Conservation (phyloP, 805 yeast genomes). For the Cyberlindnera veronae region DNA sequence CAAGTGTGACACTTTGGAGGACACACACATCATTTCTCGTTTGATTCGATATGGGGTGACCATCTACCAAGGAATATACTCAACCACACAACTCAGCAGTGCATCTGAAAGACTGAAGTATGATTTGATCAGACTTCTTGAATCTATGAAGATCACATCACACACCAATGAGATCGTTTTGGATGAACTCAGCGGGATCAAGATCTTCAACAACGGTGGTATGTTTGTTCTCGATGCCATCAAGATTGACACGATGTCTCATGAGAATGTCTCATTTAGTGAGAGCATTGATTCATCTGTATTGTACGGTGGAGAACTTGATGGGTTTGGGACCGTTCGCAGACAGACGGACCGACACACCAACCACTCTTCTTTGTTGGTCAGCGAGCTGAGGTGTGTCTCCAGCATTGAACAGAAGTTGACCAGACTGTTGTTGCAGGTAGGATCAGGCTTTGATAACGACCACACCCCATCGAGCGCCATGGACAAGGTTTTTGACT, state of each 20-base stretch:
- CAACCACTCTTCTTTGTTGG: neutral
- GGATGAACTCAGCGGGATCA: slow-evolving; percentile 5
- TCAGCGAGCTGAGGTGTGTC: slow-evolving; percentile 9
- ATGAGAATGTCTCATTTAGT: neutral
- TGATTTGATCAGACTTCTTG: slow-evolving; percentile 15
- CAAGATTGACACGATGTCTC: slow-evolving; percentile 1
- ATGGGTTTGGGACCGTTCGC: slow-evolving; percentile 24
- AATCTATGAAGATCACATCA: slow-evolving; percentile 5
- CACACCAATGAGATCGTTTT: slow-evolving; percentile 1
- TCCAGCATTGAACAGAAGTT: slow-evolving; percentile 15
- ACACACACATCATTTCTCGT: slow-evolving; percentile 2
- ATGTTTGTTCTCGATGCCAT: slow-evolving; percentile 19
- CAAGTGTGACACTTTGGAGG: slow-evolving; percentile 6
- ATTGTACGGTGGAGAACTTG: slow-evolving; percentile 15
- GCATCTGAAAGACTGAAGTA: slow-evolving; percentile 20
- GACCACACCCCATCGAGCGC: slow-evolving; percentile 3
- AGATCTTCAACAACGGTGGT: slow-evolving; percentile 15
- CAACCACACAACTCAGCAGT: slow-evolving; percentile 10
- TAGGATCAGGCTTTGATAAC: slow-evolving; percentile 9
- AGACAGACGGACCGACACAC: slow-evolving; percentile 9
- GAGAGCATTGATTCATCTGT: neutral
- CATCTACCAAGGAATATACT: slow-evolving; percentile 16
- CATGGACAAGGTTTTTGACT: slow-evolving; percentile 16
- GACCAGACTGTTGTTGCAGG: slow-evolving; percentile 7
- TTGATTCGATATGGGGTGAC: slow-evolving; percentile 10